Evolutionary conservation across 2,329 filamentous ascomycete species (phyloP).

Genomic region (Ceratocystis harringtonii): DNA sequence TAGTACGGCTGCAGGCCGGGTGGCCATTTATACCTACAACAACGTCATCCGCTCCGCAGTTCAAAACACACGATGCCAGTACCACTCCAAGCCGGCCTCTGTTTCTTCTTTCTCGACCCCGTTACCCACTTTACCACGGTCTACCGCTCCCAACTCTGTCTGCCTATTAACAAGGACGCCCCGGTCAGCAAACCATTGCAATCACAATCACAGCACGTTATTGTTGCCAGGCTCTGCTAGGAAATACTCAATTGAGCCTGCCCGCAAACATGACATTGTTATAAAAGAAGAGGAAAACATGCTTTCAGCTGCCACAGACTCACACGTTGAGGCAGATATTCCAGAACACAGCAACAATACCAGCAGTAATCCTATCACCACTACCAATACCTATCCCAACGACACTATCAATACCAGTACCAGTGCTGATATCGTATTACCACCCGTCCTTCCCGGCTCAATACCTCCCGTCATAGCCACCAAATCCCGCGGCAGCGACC

Average conservation of each 20-base stretch:
- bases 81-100: not conserved
- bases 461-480: slow-evolving; percentile 10
- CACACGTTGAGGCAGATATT: not conserved
- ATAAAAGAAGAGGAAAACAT: not conserved
- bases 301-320: not conserved
- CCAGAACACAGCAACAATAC: not conserved
- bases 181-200: not conserved
- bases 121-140: not conserved
- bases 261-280: not conserved
- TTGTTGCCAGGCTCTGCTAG: not conserved
- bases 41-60: not conserved
- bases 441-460: not conserved
- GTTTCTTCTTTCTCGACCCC: not conserved
- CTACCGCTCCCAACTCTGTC: not conserved
- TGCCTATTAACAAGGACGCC: not conserved
- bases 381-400: not conserved
- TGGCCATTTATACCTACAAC: slow-evolving; percentile 11
- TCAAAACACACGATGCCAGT: not conserved
- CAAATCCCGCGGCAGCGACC: slow-evolving; percentile 5
- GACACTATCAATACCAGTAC: not conserved
- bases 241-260: slow-evolving; percentile 1
- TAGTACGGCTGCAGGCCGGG: slow-evolving; percentile 17
- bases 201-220: not conserved
- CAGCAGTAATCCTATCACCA: not conserved
- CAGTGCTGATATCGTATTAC: not conserved